A percentile compares a stretch with the other conserved stretches of the same genome.
These are phyloP conservation scores for Westerdykella ornata DNA, from an alignment of 2,329 filamentous ascomycete genomes.

Conservation along the genomic window DNA sequence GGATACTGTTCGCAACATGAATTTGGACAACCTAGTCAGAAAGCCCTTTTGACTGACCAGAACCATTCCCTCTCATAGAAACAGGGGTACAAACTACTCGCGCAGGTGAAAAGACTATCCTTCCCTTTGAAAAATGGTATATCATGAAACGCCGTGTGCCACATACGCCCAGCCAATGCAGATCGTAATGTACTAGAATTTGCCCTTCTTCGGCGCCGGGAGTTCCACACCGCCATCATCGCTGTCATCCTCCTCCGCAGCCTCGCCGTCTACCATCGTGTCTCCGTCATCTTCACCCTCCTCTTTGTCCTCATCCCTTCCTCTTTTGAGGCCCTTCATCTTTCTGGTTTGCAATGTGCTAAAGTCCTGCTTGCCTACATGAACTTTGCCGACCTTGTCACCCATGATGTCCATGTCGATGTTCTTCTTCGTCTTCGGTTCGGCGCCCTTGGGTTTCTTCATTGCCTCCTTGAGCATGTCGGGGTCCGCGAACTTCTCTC, in stretches of 20 bases:
- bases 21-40: no score
- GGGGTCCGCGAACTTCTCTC: constrained; percentile 70
- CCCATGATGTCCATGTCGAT: constrained; percentile 84
- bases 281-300: constrained; percentile 28
- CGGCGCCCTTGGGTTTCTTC: constrained; percentile 69
- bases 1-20: no score
- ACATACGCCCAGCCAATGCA: neutral
- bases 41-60: no score
- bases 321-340: constrained; percentile 97
- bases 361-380: constrained; percentile 85
- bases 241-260: constrained; percentile 24
- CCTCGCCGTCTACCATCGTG: constrained; percentile 11
- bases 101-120: no score
- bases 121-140: neutral
- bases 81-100: neutral
- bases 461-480: constrained; percentile 81
- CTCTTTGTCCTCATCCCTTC: constrained; percentile 53
- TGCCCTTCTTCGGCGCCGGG: constrained; percentile 24
- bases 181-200: constrained; percentile 8
- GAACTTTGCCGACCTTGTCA: constrained; percentile 92
- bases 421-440: constrained; percentile 91
- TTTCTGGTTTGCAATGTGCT: constrained; percentile 85
- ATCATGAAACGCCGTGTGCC: neutral
- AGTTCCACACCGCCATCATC: constrained; percentile 19
- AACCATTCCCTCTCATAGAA: neutral